phyloP scores from a whole-genome alignment of 257 asterid species.

The Rauvolfia tetraphylla region DNA sequence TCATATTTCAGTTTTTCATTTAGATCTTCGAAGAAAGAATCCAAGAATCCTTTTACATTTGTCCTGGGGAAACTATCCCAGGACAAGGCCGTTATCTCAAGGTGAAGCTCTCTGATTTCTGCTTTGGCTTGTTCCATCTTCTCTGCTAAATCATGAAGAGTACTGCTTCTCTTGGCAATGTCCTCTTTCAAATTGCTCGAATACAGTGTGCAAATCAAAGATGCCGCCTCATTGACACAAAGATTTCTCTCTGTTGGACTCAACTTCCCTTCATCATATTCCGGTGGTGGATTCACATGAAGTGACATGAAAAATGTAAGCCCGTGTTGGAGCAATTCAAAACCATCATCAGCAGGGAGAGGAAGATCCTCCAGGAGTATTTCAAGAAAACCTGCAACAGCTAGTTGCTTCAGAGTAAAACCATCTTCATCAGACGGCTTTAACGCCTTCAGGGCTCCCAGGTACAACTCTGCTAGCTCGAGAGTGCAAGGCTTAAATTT shows the following conservation, averaged over 20 bases:
- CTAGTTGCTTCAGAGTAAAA: background rate
- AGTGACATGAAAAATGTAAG: background rate
- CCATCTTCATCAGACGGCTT: background rate
- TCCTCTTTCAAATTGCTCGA: background rate
- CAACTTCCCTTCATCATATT: background rate
- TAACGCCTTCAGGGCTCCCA: background rate
- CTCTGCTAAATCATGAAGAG: background rate
- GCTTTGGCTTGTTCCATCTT: background rate
- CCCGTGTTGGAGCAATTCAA: background rate
- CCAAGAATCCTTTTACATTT: too few species aligned
- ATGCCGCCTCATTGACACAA: background rate
- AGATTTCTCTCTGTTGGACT: background rate
- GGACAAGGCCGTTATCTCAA: background rate
- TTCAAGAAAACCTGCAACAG: background rate
- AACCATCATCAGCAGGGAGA: background rate
- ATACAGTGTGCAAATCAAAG: background rate
- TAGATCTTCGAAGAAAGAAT: too few species aligned
- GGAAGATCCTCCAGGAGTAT: background rate
- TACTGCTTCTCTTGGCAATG: background rate
- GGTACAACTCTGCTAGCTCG: background rate
- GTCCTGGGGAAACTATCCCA: background rate
- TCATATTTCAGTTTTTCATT: background rate
- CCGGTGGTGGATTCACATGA: background rate
- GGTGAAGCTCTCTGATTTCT: background rate
- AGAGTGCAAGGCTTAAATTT: background rate